Evolutionary conservation across 2,329 filamentous ascomycete species (phyloP), one percentile per base, ranked within the genome.

Genomic region (Xylaria digitata): DNA sequence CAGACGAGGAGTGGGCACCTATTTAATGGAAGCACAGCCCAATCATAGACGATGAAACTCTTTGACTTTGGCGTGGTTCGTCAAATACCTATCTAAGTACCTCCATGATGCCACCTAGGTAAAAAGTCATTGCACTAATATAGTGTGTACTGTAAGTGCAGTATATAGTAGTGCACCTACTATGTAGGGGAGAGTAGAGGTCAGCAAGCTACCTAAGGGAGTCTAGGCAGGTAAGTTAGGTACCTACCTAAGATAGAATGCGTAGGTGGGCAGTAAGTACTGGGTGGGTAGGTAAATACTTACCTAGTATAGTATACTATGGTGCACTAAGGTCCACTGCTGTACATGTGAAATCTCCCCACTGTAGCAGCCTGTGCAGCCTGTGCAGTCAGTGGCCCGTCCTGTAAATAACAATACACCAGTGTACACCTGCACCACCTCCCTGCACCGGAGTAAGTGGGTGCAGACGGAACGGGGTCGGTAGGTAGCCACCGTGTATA

Each of bases 41-140:
- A 76, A 76, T 76, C 72, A 75, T 66, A 70, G 65, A 46, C 63
- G 53, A 55, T 66, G 66, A 67, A 63, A 67, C 61, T 56, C 46
- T 26, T 50, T 59, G 34, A 21, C 63, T 66, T 48, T 40, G 26
- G 53, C 52, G 46, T 66, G 58, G 53, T 48, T 46, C 26, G 37
- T 26, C 5, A 26, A 2, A 26, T 26, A 26, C 26, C n/a, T n/a
- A n/a, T n/a, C n/a, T n/a, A n/a, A n/a, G n/a, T n/a, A 26, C 26
- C 46, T 50, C 40, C 43, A 52, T 61, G 70, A 58, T 54, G 56
- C 46, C 68, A 68, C 52, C 64, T 65, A 40, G 19, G 34, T 21
- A 37, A 42, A 42, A 43, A 11, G n/a, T 37, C 37, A 55, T 26
- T 17, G 19, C 21, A 13, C 53, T 43, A 42, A 32, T 54, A 19